Conservation (phyloP, 2,329 filamentous ascomycete species). For the Diaporthe capsici region DNA sequence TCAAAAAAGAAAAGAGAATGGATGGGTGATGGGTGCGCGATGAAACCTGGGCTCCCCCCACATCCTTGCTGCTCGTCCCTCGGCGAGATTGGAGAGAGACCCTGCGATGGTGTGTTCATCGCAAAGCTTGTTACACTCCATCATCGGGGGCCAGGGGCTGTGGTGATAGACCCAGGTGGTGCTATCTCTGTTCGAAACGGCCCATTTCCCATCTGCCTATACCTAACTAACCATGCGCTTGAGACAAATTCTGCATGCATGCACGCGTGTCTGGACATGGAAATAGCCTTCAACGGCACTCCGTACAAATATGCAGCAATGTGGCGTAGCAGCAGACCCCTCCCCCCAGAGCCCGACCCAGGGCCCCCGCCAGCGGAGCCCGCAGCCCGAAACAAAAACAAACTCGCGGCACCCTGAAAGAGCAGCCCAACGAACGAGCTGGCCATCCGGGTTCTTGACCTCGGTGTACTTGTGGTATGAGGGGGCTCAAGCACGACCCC, state of each 20-base stretch:
- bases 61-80: constrained; percentile 5
- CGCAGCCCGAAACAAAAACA: constrained; percentile 17
- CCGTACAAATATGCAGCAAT: neutral
- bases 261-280: neutral
- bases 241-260: constrained; percentile 17
- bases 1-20: constrained; percentile 13
- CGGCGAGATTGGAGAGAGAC: constrained; percentile 26
- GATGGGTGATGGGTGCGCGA: constrained; percentile 30
- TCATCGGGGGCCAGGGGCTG: constrained; percentile 9
- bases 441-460: constrained; percentile 20
- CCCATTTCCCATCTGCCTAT: neutral
- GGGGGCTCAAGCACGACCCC: constrained; percentile 25
- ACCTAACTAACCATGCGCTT: neutral
- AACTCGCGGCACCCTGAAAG: neutral
- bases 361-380: neutral
- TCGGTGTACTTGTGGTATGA: neutral
- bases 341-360: neutral
- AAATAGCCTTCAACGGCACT: neutral
- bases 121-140: constrained; percentile 29
- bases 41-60: constrained; percentile 24
- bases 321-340: constrained; percentile 3
- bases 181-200: constrained; percentile 10
- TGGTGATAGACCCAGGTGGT: neutral
- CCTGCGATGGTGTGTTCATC: constrained; percentile 32
- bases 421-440: neutral